Evolutionary conservation across 257 asterid genomes (phyloP).

Genomic region (Salvia rosmarinus): DNA sequence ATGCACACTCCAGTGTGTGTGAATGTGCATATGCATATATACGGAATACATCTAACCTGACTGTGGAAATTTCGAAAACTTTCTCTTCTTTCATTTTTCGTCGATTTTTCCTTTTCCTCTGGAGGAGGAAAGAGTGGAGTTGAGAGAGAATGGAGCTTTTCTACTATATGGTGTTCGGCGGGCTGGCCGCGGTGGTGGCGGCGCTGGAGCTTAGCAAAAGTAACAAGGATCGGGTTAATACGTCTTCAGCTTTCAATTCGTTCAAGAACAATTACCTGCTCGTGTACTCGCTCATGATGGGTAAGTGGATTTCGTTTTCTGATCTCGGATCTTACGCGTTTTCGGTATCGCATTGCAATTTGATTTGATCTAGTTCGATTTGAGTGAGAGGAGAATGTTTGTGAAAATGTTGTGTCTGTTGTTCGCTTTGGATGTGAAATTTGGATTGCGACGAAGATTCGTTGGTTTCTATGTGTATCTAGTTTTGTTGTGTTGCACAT

Average conservation of each 20-base stretch:
- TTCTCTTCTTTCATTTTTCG: conserved; percentile 16
- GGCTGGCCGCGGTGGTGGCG: conserved; percentile 58
- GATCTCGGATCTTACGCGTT: conserved; percentile 42
- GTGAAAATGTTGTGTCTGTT: not conserved
- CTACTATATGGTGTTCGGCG: conserved; percentile 65
- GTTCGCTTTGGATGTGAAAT: not conserved
- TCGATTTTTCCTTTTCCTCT: not conserved
- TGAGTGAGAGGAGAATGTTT: conserved; percentile 20
- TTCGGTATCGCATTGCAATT: conserved; percentile 22
- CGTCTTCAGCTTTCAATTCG: conserved; percentile 58
- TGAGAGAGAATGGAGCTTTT: conserved; percentile 57
- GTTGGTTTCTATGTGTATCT: not conserved
- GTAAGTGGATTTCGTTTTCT: conserved; percentile 42
- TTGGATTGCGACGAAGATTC: conserved; percentile 8
- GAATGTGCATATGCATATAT: not conserved
- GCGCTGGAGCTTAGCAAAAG: conserved; percentile 62
- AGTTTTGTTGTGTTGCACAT: conserved; percentile 16
- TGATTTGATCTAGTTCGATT: conserved; percentile 32
- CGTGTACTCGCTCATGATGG: conserved; percentile 82
- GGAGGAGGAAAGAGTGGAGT: conserved; percentile 4
- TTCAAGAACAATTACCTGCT: conserved; percentile 69
- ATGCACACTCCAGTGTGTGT: conserved; percentile 38
- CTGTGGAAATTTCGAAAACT: conserved; percentile 1
- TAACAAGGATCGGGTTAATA: conserved; percentile 64
- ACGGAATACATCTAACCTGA: conserved; percentile 8